Conservation (phyloP, 2,329 filamentous ascomycete genomes). For the Akanthomyces dipterigenus region DNA sequence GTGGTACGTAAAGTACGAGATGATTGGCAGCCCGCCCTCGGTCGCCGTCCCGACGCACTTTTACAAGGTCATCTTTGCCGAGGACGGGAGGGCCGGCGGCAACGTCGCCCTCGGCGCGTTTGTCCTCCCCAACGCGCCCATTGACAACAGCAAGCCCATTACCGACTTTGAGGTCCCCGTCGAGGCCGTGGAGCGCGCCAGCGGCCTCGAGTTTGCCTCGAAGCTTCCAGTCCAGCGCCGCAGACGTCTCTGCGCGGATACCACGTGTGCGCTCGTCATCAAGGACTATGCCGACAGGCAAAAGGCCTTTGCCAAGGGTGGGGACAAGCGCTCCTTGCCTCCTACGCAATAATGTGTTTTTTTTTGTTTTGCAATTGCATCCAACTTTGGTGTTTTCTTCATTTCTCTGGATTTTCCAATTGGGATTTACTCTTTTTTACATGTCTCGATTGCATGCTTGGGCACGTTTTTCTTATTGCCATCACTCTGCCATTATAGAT, state of each 20-base stretch:
- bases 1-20: constrained; percentile 92
- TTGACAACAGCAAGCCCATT: constrained; percentile 80
- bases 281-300: constrained; percentile 65
- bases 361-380: not conserved
- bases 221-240: constrained; percentile 68
- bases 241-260: constrained; percentile 77
- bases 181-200: constrained; percentile 86
- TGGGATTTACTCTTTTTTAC: not conserved
- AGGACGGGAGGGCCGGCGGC: constrained; percentile 64
- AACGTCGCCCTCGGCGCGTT: constrained; percentile 89
- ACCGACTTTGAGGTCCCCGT: constrained; percentile 91
- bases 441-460: too few relatives aligned
- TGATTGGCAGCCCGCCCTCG: constrained; percentile 88
- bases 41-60: constrained; percentile 97
- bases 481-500: not conserved
- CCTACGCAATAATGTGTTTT: constrained; percentile 11
- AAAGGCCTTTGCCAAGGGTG: constrained; percentile 47
- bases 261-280: constrained; percentile 76
- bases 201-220: constrained; percentile 81
- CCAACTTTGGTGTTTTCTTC: not conserved
- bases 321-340: constrained; percentile 17
- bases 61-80: constrained; percentile 97
- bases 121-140: constrained; percentile 85
- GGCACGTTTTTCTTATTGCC: not conserved
- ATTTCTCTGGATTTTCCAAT: too few relatives aligned